Evolutionary conservation across 2,329 filamentous ascomycete genomes (phyloP).

Genomic region (Amylocarpus encephaloides): DNA sequence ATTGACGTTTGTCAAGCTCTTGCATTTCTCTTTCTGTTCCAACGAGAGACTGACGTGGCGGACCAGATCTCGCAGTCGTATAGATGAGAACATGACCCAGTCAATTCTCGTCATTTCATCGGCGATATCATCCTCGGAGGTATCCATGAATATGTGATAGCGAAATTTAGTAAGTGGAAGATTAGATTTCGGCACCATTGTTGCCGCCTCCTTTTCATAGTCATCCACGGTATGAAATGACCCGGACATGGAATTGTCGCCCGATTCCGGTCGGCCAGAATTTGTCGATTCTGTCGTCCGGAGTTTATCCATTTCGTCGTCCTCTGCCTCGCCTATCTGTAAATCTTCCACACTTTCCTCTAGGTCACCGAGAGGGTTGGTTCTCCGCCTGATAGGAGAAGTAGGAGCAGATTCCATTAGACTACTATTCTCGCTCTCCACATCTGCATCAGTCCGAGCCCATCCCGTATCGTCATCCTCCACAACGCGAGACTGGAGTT

Average conservation of each 20-base stretch:
- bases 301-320: constrained; percentile 22
- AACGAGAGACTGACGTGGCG: constrained; percentile 76
- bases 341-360: constrained; percentile 19
- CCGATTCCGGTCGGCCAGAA: constrained; percentile 21
- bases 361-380: constrained; percentile 13
- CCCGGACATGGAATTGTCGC: constrained; percentile 20
- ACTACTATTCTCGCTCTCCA: constrained; percentile 24
- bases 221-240: constrained; percentile 63
- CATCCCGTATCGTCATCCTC: constrained; percentile 91
- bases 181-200: constrained; percentile 62
- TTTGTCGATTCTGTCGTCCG: constrained; percentile 19
- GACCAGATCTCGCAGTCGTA: constrained; percentile 85
- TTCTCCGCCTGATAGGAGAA: constrained; percentile 19
- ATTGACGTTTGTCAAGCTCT: constrained; percentile 77
- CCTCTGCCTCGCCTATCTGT: constrained; percentile 19
- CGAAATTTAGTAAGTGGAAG: constrained; percentile 74
- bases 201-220: constrained; percentile 71
- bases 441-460: constrained; percentile 71
- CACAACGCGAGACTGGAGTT: constrained; percentile 63
- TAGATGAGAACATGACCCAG: constrained; percentile 97
- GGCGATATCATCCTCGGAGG: constrained; percentile 76
- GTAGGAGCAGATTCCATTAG: constrained; percentile 16
- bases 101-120: constrained; percentile 92
- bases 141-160: constrained; percentile 86
- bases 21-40: constrained; percentile 67